Conservation (phyloP, 2,329 filamentous ascomycete species). For the Sclerotinia sclerotiorum region DNA sequence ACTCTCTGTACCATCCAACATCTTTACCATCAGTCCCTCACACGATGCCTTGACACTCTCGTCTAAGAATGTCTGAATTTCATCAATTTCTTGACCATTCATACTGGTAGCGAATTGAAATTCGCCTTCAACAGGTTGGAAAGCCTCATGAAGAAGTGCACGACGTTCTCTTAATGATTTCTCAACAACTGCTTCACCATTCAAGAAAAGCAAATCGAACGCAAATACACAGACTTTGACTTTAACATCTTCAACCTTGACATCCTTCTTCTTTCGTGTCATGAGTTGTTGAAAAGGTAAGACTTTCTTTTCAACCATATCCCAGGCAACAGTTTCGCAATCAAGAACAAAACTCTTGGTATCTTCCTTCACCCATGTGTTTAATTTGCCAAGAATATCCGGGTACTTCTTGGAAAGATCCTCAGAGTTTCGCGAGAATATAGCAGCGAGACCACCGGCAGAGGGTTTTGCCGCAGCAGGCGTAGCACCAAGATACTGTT, state of each 20-base stretch:
- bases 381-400: slow-evolving; percentile 84
- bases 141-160: slow-evolving; percentile 70
- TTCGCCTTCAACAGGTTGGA: slow-evolving; percentile 79
- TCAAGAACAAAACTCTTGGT: slow-evolving; percentile 98
- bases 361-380: slow-evolving; percentile 83
- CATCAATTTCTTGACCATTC: slow-evolving; percentile 84
- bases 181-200: slow-evolving; percentile 85
- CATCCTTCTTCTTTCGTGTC: slow-evolving; percentile 97
- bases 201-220: slow-evolving; percentile 90
- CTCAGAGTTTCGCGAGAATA: slow-evolving; percentile 97
- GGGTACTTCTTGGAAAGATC: slow-evolving; percentile 97
- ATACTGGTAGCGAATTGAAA: slow-evolving; percentile 87
- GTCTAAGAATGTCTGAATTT: slow-evolving; percentile 89
- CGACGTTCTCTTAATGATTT: slow-evolving; percentile 83
- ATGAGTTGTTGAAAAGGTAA: slow-evolving; percentile 96
- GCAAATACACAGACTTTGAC: slow-evolving; percentile 97
- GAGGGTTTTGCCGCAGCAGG: slow-evolving; percentile 58
- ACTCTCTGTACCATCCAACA: slow-evolving; percentile 90
- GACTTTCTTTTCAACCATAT: slow-evolving; percentile 91
- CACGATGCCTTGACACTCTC: slow-evolving; percentile 95
- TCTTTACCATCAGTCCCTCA: slow-evolving; percentile 98
- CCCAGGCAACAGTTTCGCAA: slow-evolving; percentile 97
- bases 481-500: slow-evolving; percentile 64
- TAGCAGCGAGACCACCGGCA: slow-evolving; percentile 70
- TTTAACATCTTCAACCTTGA: slow-evolving; percentile 92